A percentile compares a stretch with the other conserved stretches of the same genome.
Conservation (phyloP, 1,139 yeast genomes). For the Geotrichum carabidarum region DNA sequence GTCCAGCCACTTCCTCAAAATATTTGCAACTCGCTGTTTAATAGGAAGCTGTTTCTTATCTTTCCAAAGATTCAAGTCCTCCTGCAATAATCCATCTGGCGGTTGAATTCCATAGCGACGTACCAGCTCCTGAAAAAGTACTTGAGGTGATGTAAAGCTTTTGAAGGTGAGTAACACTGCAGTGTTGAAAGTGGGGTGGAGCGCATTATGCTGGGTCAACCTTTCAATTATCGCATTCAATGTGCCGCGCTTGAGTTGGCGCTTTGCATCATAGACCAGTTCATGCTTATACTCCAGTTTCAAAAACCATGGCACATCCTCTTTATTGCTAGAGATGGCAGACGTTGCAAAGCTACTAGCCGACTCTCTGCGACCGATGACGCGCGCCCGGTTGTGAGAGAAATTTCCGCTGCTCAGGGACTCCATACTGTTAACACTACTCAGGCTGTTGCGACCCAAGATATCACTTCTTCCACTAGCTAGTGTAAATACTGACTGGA, state of each 20-base stretch:
- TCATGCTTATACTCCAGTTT: slow-evolving; percentile 74
- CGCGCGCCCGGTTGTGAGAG: slow-evolving; percentile 7
- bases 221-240: slow-evolving; percentile 75
- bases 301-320: slow-evolving; percentile 63
- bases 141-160: slow-evolving; percentile 66
- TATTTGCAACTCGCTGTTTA: slow-evolving; percentile 61
- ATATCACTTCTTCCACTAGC: slow-evolving; percentile 14
- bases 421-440: not conserved
- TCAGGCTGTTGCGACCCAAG: not conserved
- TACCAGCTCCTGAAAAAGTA: slow-evolving; percentile 57
- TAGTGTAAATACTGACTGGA: slow-evolving; percentile 12
- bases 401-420: not conserved
- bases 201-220: slow-evolving; percentile 69
- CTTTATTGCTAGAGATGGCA: slow-evolving; percentile 20
- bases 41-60: slow-evolving; percentile 63
- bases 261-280: slow-evolving; percentile 66
- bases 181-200: slow-evolving; percentile 64
- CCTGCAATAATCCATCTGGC: slow-evolving; percentile 82
- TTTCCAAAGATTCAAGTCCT: slow-evolving; percentile 78
- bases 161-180: slow-evolving; percentile 71
- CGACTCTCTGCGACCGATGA: slow-evolving; percentile 5
- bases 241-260: slow-evolving; percentile 80
- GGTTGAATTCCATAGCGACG: slow-evolving; percentile 69
- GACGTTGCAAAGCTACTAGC: slow-evolving; percentile 16
- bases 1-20: slow-evolving; percentile 66